Evolutionary conservation across 768 basidiomycete genomes (phyloP), one percentile per base, ranked within the genome.

Genomic region (Hygrophorus pudorinus): DNA sequence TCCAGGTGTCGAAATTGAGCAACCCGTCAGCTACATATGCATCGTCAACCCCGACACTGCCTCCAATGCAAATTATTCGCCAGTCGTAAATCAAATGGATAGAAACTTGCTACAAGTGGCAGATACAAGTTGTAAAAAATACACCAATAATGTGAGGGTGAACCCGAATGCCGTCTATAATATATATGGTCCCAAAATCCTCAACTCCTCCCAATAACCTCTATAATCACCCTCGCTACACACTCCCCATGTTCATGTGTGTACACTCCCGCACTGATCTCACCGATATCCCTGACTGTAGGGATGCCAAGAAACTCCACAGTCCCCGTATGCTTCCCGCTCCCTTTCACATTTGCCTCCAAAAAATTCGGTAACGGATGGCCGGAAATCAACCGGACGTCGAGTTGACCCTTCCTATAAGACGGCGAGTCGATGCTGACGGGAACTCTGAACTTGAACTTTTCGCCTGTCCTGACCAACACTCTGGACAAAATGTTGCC

Each of bases 291-390:
- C 5, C 58, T 56, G 30, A 64, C 61, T 27, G 52, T 54, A 2
- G 81, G 76, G 28, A 70, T 63, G 20, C 81, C 81, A 44, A 66
- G 70, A 31, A 82, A 64, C 52, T 81, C 78, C 20, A 81, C 65
- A 10, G 62, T 66, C 29, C 72, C 73, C 56, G 67, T 70, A 38
- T 64, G 63, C 31, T 64, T 65, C 18, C 57, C 35, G n/a, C 24
- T 57, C 8, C 64, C 65, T 48, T 65, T 70, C 37, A 73, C 51
- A 52, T 81, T 73, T 5, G 72, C 67, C 31, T 70, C 67, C 53
- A 82, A 53, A 59, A 80, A 82, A 44, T 61, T 55, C 21, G 81
- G 81, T 43, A 81, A 57, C 36, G 71, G 58, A 47, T 65, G 63
- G 24, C 79, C 78, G 28, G 73, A 74, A 33, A 70, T 62, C 48